Percentiles rank a stretch among this genome's conserved stretches.
phyloP scores from a whole-genome alignment of 2,329 filamentous ascomycete species.

The Talaromyces sp. region DNA sequence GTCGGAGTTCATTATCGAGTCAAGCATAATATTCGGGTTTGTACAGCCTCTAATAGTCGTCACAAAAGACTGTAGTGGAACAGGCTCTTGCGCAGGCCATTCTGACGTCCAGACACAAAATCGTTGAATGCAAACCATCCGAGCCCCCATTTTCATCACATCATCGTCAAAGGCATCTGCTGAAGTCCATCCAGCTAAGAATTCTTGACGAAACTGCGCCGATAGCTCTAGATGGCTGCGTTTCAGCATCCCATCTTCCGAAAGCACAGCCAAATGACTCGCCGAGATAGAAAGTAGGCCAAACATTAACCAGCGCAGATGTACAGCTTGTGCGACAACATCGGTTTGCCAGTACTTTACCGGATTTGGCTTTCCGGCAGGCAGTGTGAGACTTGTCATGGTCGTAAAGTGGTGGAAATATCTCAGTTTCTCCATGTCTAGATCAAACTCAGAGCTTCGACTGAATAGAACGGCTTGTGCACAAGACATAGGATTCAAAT shows the following conservation, averaged over 20 bases:
- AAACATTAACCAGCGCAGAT: slow-evolving; percentile 1
- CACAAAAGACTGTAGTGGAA: not conserved
- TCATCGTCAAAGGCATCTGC: not conserved
- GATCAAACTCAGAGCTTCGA: not conserved
- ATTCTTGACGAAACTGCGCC: not conserved
- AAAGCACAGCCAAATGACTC: not conserved
- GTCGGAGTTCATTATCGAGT: not conserved
- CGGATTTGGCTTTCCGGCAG: not conserved
- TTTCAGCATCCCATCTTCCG: not conserved
- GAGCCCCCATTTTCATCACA: not conserved
- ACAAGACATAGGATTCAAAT: not conserved
- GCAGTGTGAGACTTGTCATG: slow-evolving; percentile 6
- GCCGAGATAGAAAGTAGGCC: slow-evolving; percentile 9
- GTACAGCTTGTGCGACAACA: not conserved
- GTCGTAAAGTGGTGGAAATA: slow-evolving; percentile 9
- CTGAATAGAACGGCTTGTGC: not conserved
- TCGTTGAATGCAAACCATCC: slow-evolving; percentile 1
- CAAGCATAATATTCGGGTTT: not conserved
- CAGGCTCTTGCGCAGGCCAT: not conserved
- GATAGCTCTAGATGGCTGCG: not conserved
- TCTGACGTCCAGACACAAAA: not conserved
- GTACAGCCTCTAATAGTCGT: not conserved
- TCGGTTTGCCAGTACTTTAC: slow-evolving; percentile 5
- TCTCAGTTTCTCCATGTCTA: slow-evolving; percentile 1
- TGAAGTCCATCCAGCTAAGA: not conserved